phyloP scores from a whole-genome alignment of 352 stramenopile species.

The Globisporangium mamillatum region DNA sequence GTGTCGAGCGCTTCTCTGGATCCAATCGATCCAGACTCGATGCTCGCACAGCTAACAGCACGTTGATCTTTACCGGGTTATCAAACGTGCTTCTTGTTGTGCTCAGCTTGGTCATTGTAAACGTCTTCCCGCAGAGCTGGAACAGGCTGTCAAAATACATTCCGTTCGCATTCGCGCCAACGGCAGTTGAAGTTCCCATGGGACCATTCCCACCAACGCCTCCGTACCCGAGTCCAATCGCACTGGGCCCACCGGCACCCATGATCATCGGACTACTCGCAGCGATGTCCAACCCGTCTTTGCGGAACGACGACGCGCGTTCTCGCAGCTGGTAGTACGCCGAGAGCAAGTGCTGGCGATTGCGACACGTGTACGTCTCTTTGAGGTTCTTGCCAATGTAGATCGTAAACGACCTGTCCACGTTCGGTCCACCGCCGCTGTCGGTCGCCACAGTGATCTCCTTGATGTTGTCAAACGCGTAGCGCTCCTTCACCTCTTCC shows the following conservation, averaged over 20 bases:
- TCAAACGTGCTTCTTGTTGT: slow-evolving; percentile 68
- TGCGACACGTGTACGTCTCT: slow-evolving; percentile 84
- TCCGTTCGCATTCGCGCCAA: slow-evolving; percentile 35
- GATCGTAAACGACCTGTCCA: slow-evolving; percentile 76
- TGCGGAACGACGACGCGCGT: slow-evolving; percentile 67
- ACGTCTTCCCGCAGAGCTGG: slow-evolving; percentile 83
- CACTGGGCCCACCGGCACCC: slow-evolving; percentile 20
- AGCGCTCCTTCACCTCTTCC: slow-evolving; percentile 84
- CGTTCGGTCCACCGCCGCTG: slow-evolving; percentile 52
- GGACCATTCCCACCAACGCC: slow-evolving; percentile 22
- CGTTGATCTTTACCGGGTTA: slow-evolving; percentile 65
- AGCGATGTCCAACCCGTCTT: slow-evolving; percentile 48
- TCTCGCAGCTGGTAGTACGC: slow-evolving; percentile 85
- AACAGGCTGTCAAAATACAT: slow-evolving; percentile 90
- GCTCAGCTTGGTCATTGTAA: slow-evolving; percentile 82
- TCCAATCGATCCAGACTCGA: slow-evolving; percentile 79
- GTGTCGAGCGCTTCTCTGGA: slow-evolving; percentile 50
- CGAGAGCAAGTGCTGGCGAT: slow-evolving; percentile 79
- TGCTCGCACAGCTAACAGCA: slow-evolving; percentile 72
- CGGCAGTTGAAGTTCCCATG: slow-evolving; percentile 15
- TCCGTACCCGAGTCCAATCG: slow-evolving; percentile 28
- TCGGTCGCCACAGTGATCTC: slow-evolving; percentile 81
- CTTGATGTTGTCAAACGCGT: slow-evolving; percentile 87
- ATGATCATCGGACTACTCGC: slow-evolving; percentile 40
- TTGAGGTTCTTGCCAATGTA: slow-evolving; percentile 85